Conservation (phyloP, 371 early-diverging fungal species). For the Funneliformis caledonium region DNA sequence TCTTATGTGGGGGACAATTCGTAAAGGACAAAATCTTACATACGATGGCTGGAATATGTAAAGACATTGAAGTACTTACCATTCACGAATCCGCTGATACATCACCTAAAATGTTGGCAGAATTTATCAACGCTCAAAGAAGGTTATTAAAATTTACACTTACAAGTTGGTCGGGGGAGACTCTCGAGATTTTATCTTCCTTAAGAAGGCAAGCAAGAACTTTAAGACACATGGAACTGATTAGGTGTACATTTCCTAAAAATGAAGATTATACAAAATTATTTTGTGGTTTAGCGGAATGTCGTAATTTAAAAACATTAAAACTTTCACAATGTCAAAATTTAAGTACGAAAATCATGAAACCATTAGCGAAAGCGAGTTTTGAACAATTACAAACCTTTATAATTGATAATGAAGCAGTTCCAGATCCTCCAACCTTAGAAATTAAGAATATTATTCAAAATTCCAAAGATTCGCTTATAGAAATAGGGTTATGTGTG, state of each 20-base stretch:
- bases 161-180: slow-evolving; percentile 1
- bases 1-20: slow-evolving; percentile 20
- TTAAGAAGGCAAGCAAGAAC: neutral
- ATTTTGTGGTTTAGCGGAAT: slow-evolving; percentile 13
- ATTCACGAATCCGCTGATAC: slow-evolving; percentile 11
- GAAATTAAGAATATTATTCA: slow-evolving; percentile 13
- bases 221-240: slow-evolving; percentile 9
- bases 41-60: neutral
- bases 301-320: slow-evolving; percentile 12
- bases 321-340: slow-evolving; percentile 18
- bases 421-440: neutral
- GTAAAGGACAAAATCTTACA: neutral
- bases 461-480: slow-evolving; percentile 5
- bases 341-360: slow-evolving; percentile 14
- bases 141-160: slow-evolving; percentile 6
- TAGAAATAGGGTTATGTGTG: neutral
- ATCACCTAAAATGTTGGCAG: neutral
- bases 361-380: slow-evolving; percentile 1
- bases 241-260: neutral
- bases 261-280: slow-evolving; percentile 2
- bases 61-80: slow-evolving; percentile 11
- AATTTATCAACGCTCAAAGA: slow-evolving; percentile 15
- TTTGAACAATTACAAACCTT: slow-evolving; percentile 1
- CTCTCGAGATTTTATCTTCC: neutral
- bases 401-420: neutral